These are phyloP conservation scores for Rosellinia necatrix DNA, from an alignment of 2,329 filamentous ascomycete genomes.

Conservation along the genomic window DNA sequence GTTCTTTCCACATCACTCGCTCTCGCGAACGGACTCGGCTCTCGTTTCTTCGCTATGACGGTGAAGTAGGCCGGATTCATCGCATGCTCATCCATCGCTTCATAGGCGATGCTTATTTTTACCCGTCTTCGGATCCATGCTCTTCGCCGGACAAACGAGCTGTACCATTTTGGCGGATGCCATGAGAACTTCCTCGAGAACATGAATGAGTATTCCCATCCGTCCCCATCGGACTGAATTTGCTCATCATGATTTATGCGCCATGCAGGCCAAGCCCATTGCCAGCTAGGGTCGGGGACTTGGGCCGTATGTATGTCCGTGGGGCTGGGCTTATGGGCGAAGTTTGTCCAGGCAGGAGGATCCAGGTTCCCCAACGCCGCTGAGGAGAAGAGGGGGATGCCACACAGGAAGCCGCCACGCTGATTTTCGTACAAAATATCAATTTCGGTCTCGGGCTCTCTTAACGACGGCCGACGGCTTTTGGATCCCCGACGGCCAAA, in stretches of 20 bases:
- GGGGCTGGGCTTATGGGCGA: conserved; percentile 61
- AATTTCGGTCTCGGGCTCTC: conserved; percentile 60
- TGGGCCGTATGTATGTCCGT: conserved; percentile 82
- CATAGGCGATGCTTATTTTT: conserved; percentile 58
- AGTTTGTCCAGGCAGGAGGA: conserved; percentile 84
- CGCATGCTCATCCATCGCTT: conserved; percentile 62
- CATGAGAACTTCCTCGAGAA: conserved; percentile 77
- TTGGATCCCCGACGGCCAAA: background rate
- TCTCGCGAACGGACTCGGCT: conserved; percentile 46
- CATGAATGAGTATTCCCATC: conserved; percentile 95
- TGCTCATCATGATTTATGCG: conserved; percentile 72
- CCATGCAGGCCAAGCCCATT: conserved; percentile 79
- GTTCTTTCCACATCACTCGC: conserved; percentile 43
- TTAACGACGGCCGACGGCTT: conserved; percentile 17
- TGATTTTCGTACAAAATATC: conserved; percentile 97
- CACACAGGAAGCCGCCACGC: conserved; percentile 86
- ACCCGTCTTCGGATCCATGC: conserved; percentile 85
- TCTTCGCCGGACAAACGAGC: conserved; percentile 88
- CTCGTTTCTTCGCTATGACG: conserved; percentile 58
- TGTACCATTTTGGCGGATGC: conserved; percentile 92
- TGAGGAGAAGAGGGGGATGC: conserved; percentile 85
- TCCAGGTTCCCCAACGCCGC: conserved; percentile 86
- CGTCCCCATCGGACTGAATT: conserved; percentile 74
- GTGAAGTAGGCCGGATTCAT: conserved; percentile 81
- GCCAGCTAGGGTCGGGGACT: conserved; percentile 92